Base-by-base conservation (phyloP, 805 yeast genomes). In the Zygoascus bituminiphila region DNA sequence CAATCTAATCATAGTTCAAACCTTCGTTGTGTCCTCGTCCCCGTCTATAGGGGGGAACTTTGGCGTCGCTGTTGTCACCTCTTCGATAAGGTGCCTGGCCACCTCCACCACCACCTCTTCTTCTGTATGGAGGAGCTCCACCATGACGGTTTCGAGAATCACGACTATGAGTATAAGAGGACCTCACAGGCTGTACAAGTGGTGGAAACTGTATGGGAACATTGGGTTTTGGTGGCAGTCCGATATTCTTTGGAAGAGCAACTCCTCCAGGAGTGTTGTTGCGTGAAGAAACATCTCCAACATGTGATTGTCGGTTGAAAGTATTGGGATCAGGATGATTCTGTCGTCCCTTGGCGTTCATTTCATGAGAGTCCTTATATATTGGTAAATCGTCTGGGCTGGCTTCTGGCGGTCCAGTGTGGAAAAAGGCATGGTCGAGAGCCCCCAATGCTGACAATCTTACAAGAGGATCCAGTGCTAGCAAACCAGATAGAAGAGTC, bases 321-420 rank as follows among this genome's bases (percentile, higher is more conserved):
- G 22, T 36, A 5, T 4, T 15, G 8, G 39, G 20, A 17, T 36
- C 22, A 9, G 39, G 39, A 12, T 15, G 9, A 3, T 12, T 15
- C 6, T 36, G 39, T 15, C 39, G 12, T 36, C 22, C 22, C 10
- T 15, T 36, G 15, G 62, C 62, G 40, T 88, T 96, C 22, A 88
- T 76, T 64, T 91, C 98, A 63, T 93, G 97, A 52, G 95, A 79
- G 54, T 89, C 95, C 55, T 84, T 89, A 55, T 83, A 84, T 24
- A 74, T 74, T 2, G 88, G 84, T n/a, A 88, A 66, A 17, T 75
- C 76, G 5, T 59, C 59, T 0, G 80, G 77, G 12, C 55, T 45
- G 35, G 79, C 70, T 0, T 96, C 88, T 20, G 75, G 54, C 0
- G 97, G 97, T 0, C 74, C 80, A 2, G 69, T 69, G 15, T 62